Base-by-base conservation (phyloP, 2,329 filamentous ascomycete species). In the Stromatinia cepivora region DNA sequence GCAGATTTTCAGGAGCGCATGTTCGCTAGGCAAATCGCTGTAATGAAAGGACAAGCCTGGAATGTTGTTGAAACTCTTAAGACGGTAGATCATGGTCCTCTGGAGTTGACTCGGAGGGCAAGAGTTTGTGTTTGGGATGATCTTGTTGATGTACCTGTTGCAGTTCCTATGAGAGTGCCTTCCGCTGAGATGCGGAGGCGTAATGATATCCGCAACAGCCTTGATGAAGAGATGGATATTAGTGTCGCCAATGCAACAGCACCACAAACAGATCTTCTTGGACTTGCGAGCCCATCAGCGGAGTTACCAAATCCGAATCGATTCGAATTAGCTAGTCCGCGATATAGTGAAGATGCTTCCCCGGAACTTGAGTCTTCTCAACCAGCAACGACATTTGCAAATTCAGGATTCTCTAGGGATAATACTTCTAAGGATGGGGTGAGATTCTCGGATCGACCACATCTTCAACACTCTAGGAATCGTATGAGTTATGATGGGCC, bases 21-120 rank as follows among this genome's bases (percentile, higher is more conserved):
- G 95, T 99, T 97, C 81, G 93, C 93, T n/a, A 89, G 92, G 74
- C 95, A 99, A 78, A 96, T 99, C 71, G 94, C 95, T 0, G 95
- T 99, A 70, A 97, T 99, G 93, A 99, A 99, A 81, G 95, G 95
- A 15, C 95, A 99, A 79, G 95, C 95, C 0, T 99, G 95, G 93
- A 99, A 99, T 78, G 95, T 99, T 0, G 95, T 99, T 6, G 95
- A 99, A 82, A 97, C 95, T 0, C 85, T 99, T 71, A 99, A 99
- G 79, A 92, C 92, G 25, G 84, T 88, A 0, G 95, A 98, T 77
- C 94, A 98, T 77, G 95, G 95, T 0, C 95, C 95, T 0, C 83
- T 99, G 25, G 95, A 98, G 81, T 86, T 99, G 66, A 98, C 95
- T 6, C 87, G 95, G 72, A 87, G 95, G 74, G 91, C 93, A 62